Conservation (phyloP, 148 eudicot genomes). For the Tetragonia tetragonoides region DNA sequence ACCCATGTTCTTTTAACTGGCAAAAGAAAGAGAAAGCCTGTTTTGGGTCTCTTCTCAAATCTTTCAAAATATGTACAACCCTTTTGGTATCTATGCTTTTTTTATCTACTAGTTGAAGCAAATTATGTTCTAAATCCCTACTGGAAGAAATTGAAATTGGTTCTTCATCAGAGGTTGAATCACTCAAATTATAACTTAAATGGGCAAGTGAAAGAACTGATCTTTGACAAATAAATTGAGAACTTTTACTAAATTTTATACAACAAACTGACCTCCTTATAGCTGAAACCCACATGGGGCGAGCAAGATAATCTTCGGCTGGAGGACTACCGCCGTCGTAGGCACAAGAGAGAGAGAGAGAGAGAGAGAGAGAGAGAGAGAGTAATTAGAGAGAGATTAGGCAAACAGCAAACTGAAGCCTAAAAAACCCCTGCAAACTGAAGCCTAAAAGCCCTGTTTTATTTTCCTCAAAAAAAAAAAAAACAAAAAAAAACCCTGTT, state of each 20-base stretch:
- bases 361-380: too few species aligned
- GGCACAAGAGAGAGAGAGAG: too few species aligned
- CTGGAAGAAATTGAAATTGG: neutral
- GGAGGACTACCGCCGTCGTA: too few species aligned
- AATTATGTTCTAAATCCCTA: constrained; percentile 11
- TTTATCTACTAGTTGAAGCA: constrained; percentile 18
- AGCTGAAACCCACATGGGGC: constrained; percentile 29
- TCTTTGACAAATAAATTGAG: constrained; percentile 30
- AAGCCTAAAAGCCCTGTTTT: too few species aligned
- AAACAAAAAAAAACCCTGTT: too few species aligned
- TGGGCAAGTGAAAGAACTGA: constrained; percentile 43
- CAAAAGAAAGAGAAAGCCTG: constrained; percentile 43
- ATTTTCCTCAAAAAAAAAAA: too few species aligned
- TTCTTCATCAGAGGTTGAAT: constrained; percentile 45
- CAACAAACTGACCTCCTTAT: constrained; percentile 45
- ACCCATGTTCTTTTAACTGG: constrained; percentile 46
- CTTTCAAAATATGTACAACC: constrained; percentile 38
- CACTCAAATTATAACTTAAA: constrained; percentile 22
- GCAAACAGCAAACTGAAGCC: too few species aligned
- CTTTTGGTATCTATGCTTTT: constrained; percentile 11
- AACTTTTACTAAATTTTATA: constrained; percentile 14
- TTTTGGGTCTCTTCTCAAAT: constrained; percentile 40
- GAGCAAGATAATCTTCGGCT: too few species aligned
- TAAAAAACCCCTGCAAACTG: too few species aligned
- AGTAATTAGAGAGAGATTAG: too few species aligned